These are phyloP conservation scores for Zea mays DNA, from an alignment of 176 grass and related monocot species.

Conservation along the genomic window DNA sequence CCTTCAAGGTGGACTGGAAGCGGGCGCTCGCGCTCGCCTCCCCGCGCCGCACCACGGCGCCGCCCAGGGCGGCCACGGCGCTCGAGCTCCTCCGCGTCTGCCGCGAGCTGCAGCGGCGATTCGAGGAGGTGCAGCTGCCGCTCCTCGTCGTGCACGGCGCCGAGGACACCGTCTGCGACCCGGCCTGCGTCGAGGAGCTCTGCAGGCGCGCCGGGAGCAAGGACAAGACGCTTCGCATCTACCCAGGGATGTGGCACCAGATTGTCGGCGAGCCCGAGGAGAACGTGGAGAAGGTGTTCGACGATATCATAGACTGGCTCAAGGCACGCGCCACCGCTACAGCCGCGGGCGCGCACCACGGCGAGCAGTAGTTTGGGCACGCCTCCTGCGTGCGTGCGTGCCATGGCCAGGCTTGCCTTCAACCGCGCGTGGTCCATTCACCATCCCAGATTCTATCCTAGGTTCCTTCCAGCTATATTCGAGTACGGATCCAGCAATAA, in stretches of 20 bases:
- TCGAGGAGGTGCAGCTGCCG: constrained; percentile 70
- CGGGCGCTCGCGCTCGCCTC: constrained; percentile 54
- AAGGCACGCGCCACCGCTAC: constrained; percentile 28
- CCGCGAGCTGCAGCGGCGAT: constrained; percentile 63
- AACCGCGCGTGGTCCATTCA: neutral
- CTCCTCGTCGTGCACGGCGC: constrained; percentile 72
- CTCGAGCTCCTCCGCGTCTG: constrained; percentile 81
- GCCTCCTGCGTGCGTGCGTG: neutral
- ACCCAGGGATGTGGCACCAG: constrained; percentile 93
- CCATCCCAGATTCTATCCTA: neutral
- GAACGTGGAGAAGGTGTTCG: constrained; percentile 74
- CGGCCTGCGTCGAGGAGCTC: constrained; percentile 73
- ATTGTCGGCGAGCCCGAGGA: constrained; percentile 83
- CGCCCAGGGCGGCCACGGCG: constrained; percentile 66
- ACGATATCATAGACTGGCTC: constrained; percentile 72
- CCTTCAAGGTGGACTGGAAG: constrained; percentile 89
- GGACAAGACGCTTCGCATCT: constrained; percentile 75
- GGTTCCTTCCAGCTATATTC: neutral
- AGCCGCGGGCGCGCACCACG: neutral
- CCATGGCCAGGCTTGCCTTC: neutral
- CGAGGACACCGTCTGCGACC: constrained; percentile 76
- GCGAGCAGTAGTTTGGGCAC: constrained; percentile 25
- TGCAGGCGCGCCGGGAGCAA: constrained; percentile 52
- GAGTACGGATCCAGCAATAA: constrained; percentile 18
- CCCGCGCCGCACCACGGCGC: constrained; percentile 50